phyloP scores from a whole-genome alignment of 2,329 filamentous ascomycete genomes.

The Elsinoe ampelina region DNA sequence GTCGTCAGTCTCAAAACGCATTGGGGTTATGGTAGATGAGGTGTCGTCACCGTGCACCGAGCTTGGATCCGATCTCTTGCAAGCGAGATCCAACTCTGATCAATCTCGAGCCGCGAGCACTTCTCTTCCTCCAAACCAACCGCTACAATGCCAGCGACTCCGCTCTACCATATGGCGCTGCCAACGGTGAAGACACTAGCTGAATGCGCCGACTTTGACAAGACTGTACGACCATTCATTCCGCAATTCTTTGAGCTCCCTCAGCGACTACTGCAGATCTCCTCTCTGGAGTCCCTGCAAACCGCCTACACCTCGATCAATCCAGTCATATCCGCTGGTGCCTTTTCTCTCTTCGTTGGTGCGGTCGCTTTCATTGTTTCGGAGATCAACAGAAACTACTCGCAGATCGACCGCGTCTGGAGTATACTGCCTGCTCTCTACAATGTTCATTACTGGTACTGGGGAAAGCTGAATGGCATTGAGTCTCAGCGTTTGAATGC shows the following conservation, averaged over 20 bases:
- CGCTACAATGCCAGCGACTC: constrained; percentile 9
- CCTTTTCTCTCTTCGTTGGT: constrained; percentile 61
- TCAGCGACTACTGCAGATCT: constrained; percentile 42
- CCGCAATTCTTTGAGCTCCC: constrained; percentile 48
- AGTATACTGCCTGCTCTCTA: constrained; percentile 81
- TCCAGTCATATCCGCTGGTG: constrained; percentile 67
- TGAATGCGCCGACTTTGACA: constrained; percentile 68
- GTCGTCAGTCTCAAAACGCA: too few species aligned
- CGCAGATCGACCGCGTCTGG: constrained; percentile 92
- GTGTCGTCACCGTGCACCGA: constrained; percentile 11
- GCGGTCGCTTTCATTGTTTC: constrained; percentile 64
- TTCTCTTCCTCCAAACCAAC: background rate
- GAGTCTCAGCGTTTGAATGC: constrained; percentile 63
- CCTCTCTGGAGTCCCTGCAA: constrained; percentile 52
- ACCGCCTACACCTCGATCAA: constrained; percentile 77
- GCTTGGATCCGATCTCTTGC: background rate
- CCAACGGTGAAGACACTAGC: constrained; percentile 59
- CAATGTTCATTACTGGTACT: constrained; percentile 73
- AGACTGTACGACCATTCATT: constrained; percentile 68
- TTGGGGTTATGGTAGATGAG: background rate
- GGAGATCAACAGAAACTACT: constrained; percentile 87
- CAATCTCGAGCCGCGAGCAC: background rate
- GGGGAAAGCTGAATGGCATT: constrained; percentile 66
- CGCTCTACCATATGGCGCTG: constrained; percentile 38
- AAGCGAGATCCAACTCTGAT: background rate